phyloP scores from a whole-genome alignment of 352 stramenopile species.

The Globisporangium perplexum region DNA sequence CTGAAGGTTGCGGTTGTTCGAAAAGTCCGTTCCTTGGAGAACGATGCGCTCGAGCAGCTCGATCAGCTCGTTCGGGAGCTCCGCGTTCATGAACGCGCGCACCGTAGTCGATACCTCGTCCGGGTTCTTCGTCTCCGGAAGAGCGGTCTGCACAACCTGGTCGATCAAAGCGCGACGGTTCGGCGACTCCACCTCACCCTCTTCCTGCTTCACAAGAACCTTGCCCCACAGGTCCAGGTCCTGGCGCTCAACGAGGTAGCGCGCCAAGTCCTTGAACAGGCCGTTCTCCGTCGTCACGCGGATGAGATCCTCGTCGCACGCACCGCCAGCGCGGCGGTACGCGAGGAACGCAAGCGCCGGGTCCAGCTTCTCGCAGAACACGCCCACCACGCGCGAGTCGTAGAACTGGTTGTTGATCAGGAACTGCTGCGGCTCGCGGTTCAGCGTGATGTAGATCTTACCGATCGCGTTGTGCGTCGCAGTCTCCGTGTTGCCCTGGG shows the following conservation, averaged over 20 bases:
- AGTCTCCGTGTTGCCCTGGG: slow-evolving; percentile 98
- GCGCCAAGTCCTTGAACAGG: slow-evolving; percentile 98
- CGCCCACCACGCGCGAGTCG: slow-evolving; percentile 97
- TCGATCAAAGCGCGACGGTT: slow-evolving; percentile 97
- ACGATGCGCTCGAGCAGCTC: slow-evolving; percentile 99
- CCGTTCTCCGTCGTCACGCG: slow-evolving; percentile 98
- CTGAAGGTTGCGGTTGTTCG: slow-evolving; percentile 99
- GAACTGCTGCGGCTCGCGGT: slow-evolving; percentile 99
- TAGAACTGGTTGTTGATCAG: slow-evolving; percentile 99
- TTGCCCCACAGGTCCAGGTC: slow-evolving; percentile 98
- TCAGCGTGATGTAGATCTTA: slow-evolving; percentile 99
- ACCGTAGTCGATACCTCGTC: slow-evolving; percentile 99
- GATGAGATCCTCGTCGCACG: slow-evolving; percentile 99
- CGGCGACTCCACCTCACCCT: slow-evolving; percentile 89
- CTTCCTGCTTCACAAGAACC: slow-evolving; percentile 90
- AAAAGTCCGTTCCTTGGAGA: slow-evolving; percentile 99
- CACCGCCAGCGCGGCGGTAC: slow-evolving; percentile 98
- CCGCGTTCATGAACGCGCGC: slow-evolving; percentile 99
- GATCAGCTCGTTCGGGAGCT: slow-evolving; percentile 98
- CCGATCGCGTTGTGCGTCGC: slow-evolving; percentile 99
- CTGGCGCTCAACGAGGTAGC: slow-evolving; percentile 99
- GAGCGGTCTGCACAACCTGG: slow-evolving; percentile 98
- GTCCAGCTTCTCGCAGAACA: slow-evolving; percentile 99
- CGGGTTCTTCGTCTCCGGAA: slow-evolving; percentile 98
- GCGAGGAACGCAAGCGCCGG: slow-evolving; percentile 98